Conservation (phyloP, 1,139 yeast genomes). For the Yamadazyma atmosphaerica region DNA sequence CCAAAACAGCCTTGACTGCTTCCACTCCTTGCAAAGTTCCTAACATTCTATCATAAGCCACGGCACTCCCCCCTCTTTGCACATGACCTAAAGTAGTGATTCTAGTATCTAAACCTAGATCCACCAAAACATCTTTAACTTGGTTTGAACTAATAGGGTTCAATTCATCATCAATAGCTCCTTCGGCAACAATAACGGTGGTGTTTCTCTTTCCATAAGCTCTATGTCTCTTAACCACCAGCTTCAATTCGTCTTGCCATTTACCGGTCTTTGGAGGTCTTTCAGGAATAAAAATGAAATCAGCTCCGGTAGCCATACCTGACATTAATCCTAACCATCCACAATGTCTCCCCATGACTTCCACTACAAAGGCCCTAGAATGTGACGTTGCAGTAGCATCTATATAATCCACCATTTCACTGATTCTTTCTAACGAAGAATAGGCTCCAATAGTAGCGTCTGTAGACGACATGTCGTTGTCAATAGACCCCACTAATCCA, state of each 20-base stretch:
- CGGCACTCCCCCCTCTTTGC: conserved; percentile 86
- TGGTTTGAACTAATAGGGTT: conserved; percentile 65
- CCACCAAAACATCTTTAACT: conserved; percentile 69
- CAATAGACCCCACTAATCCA: conserved; percentile 81
- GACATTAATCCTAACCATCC: conserved; percentile 88
- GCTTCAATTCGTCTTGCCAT: conserved; percentile 69
- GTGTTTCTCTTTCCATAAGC: conserved; percentile 73
- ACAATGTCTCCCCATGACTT: conserved; percentile 91
- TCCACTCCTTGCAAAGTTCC: conserved; percentile 85
- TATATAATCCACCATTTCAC: conserved; percentile 76
- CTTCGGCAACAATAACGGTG: conserved; percentile 81
- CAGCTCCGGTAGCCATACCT: conserved; percentile 81
- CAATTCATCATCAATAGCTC: conserved; percentile 69
- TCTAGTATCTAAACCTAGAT: conserved; percentile 74
- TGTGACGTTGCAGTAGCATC: conserved; percentile 86
- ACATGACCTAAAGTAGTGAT: conserved; percentile 82
- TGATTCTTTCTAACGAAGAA: conserved; percentile 73
- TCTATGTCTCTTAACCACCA: conserved; percentile 66
- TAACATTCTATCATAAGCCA: conserved; percentile 71
- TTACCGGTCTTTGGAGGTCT: conserved; percentile 62
- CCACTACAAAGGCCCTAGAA: conserved; percentile 80
- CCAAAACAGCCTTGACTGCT: conserved; percentile 75
- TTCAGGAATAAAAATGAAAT: conserved; percentile 78
- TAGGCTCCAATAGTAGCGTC: conserved; percentile 83
- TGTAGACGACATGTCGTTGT: conserved; percentile 81